Evolutionary conservation across 2,329 filamentous ascomycete species (phyloP), one percentile per base, ranked within the genome.

Genomic region (Cladosporium sp.): DNA sequence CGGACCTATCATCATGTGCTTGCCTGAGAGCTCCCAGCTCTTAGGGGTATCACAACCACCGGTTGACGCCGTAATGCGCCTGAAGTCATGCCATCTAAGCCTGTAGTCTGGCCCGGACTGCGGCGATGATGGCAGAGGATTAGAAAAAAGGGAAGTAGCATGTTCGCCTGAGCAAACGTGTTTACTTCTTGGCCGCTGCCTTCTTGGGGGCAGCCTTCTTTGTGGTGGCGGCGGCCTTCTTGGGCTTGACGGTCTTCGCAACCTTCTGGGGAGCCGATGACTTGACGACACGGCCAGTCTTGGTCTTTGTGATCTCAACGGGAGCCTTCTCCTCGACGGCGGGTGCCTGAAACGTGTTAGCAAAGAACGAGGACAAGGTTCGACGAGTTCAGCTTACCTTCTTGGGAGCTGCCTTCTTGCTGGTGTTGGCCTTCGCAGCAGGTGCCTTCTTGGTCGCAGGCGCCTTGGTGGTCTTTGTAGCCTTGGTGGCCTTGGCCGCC

Each of bases 261-360:
- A 78, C 70, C 14, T 78, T 75, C 36, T 80, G 77, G 58, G 83
- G 83, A 65, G 82, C 80, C 43, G 83, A 81, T 26, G 84, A 82
- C 87, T 95, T 96, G 73, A 89, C 87, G 73, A 96, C 90, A 71
- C 92, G 90, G 58, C 92, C 92, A 63, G 91, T 89, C 87, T 95
- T 95, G 78, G 92, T 93, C 87, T 91, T 93, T 77, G 85, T 86
- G 61, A 93, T 81, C 58, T 89, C 84, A 74, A 88, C 88, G 25
- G 81, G 75, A 68, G 88, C 84, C 80, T 90, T 88, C 71, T 92
- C 88, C 65, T 88, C 85, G 58, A 90, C 82, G 70, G 89, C 89
- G 65, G 88, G 86, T 18, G 87, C 88, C 85, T 88, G 70, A 10
- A 26, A 16, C 21, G 58, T 18, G 61, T 73, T 63, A 73, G 70